Evolutionary conservation across 2,329 filamentous ascomycete genomes (phyloP), one percentile per base, ranked within the genome.

Genomic region (Hirsutella rhossiliensis): DNA sequence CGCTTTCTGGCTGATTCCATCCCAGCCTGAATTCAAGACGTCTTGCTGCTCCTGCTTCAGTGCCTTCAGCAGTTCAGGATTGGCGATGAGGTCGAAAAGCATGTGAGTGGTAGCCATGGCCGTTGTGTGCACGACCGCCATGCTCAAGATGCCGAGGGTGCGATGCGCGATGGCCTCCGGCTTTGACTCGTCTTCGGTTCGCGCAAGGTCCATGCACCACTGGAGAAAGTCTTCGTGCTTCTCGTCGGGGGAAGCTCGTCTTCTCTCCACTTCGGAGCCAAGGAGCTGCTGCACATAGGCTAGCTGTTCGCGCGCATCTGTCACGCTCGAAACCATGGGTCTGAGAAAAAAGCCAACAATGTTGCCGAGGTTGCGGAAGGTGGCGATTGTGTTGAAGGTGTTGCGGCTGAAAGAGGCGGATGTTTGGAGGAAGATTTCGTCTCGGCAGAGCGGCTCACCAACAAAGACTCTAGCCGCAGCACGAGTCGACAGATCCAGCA

Each of bases 111-210:
- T 45, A 2, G 49, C 46, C 46, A 51, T 49, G 18, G 49, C 48
- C 7, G 49, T 50, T 4, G 49, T 51, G n/a, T 51, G 49, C 20
- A 51, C 46, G 17, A 48, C 45, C 20, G 49, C 49, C 46, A 51
- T 50, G 43, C 49, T 46, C 11, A 51, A 28, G 13, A 50, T 50
- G 6, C 48, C 48, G 3, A 50, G 39, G 5, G 48, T 50, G n/a
- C 48, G 46, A 15, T 48, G 44, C 1, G 42, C 46, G 4, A 50
- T 34, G 4, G 48, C 38, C 15, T 43, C 43, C 3, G 48, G 46
- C 9, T 43, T 20, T 5, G 48, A 27, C 30, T 50, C 48, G 5
- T 48, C 39, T 36, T 46, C 41, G 12, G 34, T 50, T 2, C 44
- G 41, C 9, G 48, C 48, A 30, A 50, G 17, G 4, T 50, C 48